Evolutionary conservation across 768 basidiomycete species (phyloP).

Genomic region (Naganishia randhawae): DNA sequence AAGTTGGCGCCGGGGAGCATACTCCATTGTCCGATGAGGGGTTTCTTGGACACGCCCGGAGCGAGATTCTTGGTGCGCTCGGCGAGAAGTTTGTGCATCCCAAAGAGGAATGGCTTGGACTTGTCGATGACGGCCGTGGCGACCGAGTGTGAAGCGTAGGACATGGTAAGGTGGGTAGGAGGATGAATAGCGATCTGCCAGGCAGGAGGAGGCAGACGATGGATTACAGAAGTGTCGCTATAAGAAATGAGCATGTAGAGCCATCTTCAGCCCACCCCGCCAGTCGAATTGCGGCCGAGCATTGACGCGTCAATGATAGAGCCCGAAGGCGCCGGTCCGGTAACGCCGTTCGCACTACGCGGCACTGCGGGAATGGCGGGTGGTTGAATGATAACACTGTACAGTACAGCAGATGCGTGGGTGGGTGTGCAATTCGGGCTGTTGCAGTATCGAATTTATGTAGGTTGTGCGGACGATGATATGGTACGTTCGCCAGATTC

Average conservation of each 20-base stretch:
- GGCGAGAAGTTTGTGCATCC: conserved; percentile 30
- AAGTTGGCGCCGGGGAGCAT: conserved; percentile 34
- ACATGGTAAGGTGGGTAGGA: conserved; percentile 15
- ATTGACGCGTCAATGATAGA: neutral
- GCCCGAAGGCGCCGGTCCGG: neutral
- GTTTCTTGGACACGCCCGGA: conserved; percentile 21
- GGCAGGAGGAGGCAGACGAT: neutral
- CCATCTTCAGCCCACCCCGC: neutral
- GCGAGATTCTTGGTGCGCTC: conserved; percentile 23
- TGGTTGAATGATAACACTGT: too few species aligned
- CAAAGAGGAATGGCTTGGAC: conserved; percentile 18
- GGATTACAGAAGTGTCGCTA: neutral
- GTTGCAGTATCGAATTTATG: too few species aligned
- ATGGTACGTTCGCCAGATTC: too few species aligned
- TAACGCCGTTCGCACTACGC: neutral
- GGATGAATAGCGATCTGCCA: neutral
- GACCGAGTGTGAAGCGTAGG: conserved; percentile 27
- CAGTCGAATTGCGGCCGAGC: neutral
- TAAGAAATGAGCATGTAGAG: neutral
- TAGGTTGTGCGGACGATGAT: too few species aligned
- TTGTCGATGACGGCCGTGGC: conserved; percentile 1
- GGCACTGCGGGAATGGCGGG: neutral
- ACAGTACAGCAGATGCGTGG: too few species aligned
- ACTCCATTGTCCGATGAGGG: conserved; percentile 32
- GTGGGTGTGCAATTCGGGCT: too few species aligned